Percentiles rank a stretch among this genome's conserved stretches.
phyloP scores from a whole-genome alignment of 768 basidiomycete genomes.

The Mycena leptocephala region DNA sequence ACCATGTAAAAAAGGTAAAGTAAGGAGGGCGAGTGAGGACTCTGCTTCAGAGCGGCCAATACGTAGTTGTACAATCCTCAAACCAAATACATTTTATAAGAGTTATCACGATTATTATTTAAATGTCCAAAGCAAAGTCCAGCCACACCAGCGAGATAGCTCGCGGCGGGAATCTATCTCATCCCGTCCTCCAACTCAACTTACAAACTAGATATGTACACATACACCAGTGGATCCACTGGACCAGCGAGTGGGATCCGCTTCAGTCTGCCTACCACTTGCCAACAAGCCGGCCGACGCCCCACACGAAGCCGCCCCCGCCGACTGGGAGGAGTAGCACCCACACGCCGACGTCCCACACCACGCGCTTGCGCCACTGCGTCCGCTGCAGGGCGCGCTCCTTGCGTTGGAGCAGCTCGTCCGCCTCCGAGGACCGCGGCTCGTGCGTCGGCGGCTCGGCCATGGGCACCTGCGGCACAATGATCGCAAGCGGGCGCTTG shows the following conservation, averaged over 20 bases:
- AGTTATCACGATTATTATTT: constrained; percentile 6
- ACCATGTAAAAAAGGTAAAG: not conserved
- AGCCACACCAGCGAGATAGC: constrained; percentile 22
- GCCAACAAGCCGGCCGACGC: constrained; percentile 64
- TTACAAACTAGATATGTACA: not conserved
- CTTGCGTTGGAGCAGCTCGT: constrained; percentile 89
- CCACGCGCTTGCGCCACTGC: constrained; percentile 78
- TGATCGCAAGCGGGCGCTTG: constrained; percentile 86
- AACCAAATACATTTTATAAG: constrained; percentile 20
- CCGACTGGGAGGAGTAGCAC: constrained; percentile 77
- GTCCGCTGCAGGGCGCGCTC: constrained; percentile 87
- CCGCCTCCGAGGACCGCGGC: constrained; percentile 52
- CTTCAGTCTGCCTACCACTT: constrained; percentile 60
- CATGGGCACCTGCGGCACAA: constrained; percentile 68
- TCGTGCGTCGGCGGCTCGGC: constrained; percentile 43
- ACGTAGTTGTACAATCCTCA: not conserved
- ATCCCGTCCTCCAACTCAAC: not conserved
- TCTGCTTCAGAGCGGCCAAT: not conserved
- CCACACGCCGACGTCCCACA: constrained; percentile 92
- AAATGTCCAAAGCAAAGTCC: constrained; percentile 5
- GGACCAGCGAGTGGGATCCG: not conserved
- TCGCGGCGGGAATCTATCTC: constrained; percentile 17
- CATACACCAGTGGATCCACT: no score
- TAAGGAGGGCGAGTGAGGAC: not conserved
- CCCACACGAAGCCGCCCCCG: constrained; percentile 71